A percentile compares a stretch with the other conserved stretches of the same genome.
phyloP scores from a whole-genome alignment of 371 early-diverging fungal genomes.

The Apophysomyces variabilis region DNA sequence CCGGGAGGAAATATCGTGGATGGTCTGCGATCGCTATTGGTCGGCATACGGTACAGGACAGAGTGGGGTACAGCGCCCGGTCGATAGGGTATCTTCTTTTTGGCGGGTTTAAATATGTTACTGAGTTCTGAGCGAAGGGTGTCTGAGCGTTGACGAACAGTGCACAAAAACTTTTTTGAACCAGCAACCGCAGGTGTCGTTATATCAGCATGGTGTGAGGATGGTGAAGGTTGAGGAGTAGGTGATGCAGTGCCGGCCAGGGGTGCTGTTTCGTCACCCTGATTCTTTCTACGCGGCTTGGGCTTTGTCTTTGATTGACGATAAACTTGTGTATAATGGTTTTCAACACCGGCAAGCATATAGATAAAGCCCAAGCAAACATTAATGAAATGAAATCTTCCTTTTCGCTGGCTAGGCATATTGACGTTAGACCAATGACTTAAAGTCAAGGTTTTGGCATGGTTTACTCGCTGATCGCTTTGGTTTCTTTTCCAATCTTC shows the following conservation, averaged over 20 bases:
- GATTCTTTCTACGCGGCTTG: constrained; percentile 19
- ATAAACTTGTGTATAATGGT: constrained; percentile 30
- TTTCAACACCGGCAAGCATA: constrained; percentile 32
- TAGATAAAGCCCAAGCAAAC: constrained; percentile 35
- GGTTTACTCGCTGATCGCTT: constrained; percentile 76
- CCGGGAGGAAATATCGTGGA: constrained; percentile 20
- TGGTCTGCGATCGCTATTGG: constrained; percentile 15
- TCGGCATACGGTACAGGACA: constrained; percentile 42
- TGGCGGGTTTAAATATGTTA: constrained; percentile 30
- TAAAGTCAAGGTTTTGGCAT: constrained; percentile 59
- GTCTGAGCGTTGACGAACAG: constrained; percentile 46
- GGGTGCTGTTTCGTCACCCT: background rate
- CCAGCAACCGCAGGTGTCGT: background rate
- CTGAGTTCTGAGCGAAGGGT: constrained; percentile 48
- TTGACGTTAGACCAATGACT: constrained; percentile 65
- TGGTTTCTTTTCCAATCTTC: constrained; percentile 82
- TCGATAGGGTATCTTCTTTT: constrained; percentile 36
- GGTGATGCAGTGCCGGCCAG: constrained; percentile 8
- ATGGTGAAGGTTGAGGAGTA: background rate
- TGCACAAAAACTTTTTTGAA: constrained; percentile 30
- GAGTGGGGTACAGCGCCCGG: constrained; percentile 57
- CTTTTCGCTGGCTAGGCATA: constrained; percentile 29
- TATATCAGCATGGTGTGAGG: constrained; percentile 1
- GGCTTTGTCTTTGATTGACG: constrained; percentile 35
- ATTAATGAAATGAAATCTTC: constrained; percentile 49